Evolutionary conservation across 208 protist species (phyloP), one percentile per base, ranked within the genome.

Genomic region (Leishmania amazonensis): DNA sequence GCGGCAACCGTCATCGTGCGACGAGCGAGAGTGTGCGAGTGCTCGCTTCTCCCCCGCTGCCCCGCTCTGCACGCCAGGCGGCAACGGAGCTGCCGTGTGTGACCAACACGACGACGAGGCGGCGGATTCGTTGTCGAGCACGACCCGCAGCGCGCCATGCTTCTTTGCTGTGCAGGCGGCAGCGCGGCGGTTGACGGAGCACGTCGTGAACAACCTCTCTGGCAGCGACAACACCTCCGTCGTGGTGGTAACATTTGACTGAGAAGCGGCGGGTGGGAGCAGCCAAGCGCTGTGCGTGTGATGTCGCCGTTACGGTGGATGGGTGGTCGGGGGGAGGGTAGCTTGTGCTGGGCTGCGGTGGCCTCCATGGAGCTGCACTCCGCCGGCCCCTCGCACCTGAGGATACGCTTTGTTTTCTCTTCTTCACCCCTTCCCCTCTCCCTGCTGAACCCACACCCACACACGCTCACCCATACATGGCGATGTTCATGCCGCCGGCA

Each of bases 151-250:
- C 21, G 49, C 40, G 7, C 40, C 68, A 3, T 53, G 51, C 7
- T 70, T 68, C 15, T 81, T 62, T 31, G 68, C 73, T 45, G 79
- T 87, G 83, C 79, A 81, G 78, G 19, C 75, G 31, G 82, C 83
- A 3, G 81, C 85, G 38, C 75, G 75, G 13, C 79, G 51, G 7
- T 85, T 94, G 53, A 85, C 86, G 8, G 80, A 91, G 68, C 80
- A 92, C 64, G 91, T 87, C 6, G 72, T 94, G 60, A 73, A 90
- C 73, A 67, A 73, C 5, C 75, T 86, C 28, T 77, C 72, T 8
- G 85, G 89, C 76, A 84, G 54, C 21, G 91, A 94, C 74, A 94
- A 94, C 83, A 90, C 91, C 17, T 88, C 91, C 8, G 79, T 88
- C 2, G 73, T 94, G 15, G 60, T 92, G 17, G 80, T 94, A 15